Evolutionary conservation across 257 asterid species (phyloP).

Genomic region (Buddleja alternifolia): DNA sequence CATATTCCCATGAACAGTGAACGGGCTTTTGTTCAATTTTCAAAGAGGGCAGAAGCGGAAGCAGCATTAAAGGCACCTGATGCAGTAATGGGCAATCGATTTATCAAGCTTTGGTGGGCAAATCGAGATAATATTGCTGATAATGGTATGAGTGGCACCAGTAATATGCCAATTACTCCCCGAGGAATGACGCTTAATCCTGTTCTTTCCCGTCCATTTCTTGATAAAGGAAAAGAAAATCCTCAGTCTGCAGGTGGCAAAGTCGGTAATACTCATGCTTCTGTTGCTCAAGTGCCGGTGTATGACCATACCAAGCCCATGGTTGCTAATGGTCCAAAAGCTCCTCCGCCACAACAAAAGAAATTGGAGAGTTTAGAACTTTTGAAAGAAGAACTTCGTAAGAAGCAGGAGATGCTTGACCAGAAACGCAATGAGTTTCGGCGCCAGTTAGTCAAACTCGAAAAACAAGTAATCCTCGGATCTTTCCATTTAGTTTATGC

Average conservation of each 20-base stretch:
- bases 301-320: constrained; percentile 51
- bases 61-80: constrained; percentile 91
- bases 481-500: constrained; percentile 24
- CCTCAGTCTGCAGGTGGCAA: constrained; percentile 45
- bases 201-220: constrained; percentile 43
- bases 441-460: constrained; percentile 72
- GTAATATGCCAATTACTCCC: constrained; percentile 37
- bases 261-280: constrained; percentile 38
- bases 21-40: constrained; percentile 91
- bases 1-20: constrained; percentile 72
- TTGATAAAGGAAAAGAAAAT: constrained; percentile 58
- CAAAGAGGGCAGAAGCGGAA: constrained; percentile 91
- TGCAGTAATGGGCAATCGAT: constrained; percentile 98
- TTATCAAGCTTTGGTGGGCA: constrained; percentile 97
- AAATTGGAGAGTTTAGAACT: constrained; percentile 81
- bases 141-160: constrained; percentile 48
- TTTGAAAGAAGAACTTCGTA: constrained; percentile 90
- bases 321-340: constrained; percentile 55
- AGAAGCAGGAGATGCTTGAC: constrained; percentile 97
- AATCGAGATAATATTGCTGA: constrained; percentile 84
- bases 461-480: constrained; percentile 69
- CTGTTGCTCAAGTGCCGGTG: constrained; percentile 42
- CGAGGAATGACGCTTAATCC: constrained; percentile 34
- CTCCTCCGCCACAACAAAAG: constrained; percentile 67
- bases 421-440: constrained; percentile 84